Evolutionary conservation across 306 rosid genomes (phyloP).

Genomic region (Fragaria ananassa): DNA sequence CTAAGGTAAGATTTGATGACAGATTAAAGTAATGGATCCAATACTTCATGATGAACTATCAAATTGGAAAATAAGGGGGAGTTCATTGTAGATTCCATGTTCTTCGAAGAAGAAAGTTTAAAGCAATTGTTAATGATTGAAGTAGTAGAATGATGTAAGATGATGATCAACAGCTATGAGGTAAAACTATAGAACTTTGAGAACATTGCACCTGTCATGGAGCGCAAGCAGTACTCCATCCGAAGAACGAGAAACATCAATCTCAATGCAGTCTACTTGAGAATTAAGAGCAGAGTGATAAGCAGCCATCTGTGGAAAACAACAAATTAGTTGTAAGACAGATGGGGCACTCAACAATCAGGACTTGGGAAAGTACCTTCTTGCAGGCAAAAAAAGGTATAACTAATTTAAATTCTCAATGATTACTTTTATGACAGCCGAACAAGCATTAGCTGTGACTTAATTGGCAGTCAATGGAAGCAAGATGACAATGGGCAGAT

Average conservation of each 20-base stretch:
- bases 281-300: constrained; percentile 59
- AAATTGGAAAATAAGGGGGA: background rate
- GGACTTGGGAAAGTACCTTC: background rate
- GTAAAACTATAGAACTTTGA: background rate
- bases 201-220: constrained; percentile 65
- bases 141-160: background rate
- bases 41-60: background rate
- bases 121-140: background rate
- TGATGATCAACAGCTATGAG: background rate
- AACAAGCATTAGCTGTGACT: background rate
- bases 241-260: constrained; percentile 85
- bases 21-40: background rate
- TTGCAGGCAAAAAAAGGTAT: background rate
- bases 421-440: background rate
- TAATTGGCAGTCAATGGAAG: background rate
- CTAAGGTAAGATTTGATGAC: background rate
- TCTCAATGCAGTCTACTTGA: constrained; percentile 78
- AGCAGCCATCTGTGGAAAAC: constrained; percentile 56
- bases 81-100: background rate
- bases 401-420: background rate
- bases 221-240: constrained; percentile 84
- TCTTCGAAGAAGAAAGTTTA: background rate
- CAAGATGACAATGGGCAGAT: background rate
- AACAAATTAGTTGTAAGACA: background rate
- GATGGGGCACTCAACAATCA: background rate